phyloP scores from a whole-genome alignment of 1,139 yeast genomes.

The Pichiaceae sp. region DNA sequence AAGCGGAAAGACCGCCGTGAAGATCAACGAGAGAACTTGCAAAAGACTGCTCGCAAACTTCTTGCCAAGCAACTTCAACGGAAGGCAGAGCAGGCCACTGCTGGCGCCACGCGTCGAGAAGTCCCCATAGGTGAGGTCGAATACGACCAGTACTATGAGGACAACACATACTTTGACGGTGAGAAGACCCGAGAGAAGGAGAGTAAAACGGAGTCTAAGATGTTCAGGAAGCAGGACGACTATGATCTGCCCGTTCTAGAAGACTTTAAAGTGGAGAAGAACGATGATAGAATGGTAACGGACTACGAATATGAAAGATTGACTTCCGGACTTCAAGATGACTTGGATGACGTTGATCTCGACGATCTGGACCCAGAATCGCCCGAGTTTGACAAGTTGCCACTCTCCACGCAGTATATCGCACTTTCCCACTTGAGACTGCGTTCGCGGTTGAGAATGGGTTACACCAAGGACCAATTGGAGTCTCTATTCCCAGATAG shows the following conservation, averaged over 20 bases:
- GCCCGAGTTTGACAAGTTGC: constrained; percentile 53
- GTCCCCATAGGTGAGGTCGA: constrained; percentile 11
- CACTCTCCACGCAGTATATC: constrained; percentile 82
- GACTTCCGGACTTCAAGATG: constrained; percentile 53
- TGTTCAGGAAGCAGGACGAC: constrained; percentile 53
- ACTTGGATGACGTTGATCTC: constrained; percentile 63
- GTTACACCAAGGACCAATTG: constrained; percentile 80
- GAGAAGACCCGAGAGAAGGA: not conserved
- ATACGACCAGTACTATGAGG: constrained; percentile 23
- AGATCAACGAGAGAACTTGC: constrained; percentile 64
- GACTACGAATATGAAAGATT: constrained; percentile 62
- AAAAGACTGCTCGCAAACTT: constrained; percentile 70
- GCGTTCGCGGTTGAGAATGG: constrained; percentile 89
- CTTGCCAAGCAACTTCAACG: constrained; percentile 74
- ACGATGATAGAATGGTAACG: constrained; percentile 69
- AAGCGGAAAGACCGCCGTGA: constrained; percentile 65
- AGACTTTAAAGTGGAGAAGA: constrained; percentile 31
- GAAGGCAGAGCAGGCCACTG: constrained; percentile 28
- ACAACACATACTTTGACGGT: constrained; percentile 15
- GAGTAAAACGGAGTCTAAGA: constrained; percentile 14
- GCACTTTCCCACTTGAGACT: constrained; percentile 74
- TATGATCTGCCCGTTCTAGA: constrained; percentile 73
- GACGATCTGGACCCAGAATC: constrained; percentile 67
- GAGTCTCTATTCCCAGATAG: constrained; percentile 74
- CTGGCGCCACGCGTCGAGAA: constrained; percentile 9